Evolutionary conservation across 805 yeast genomes (phyloP).

Genomic region (Soucietia sequanensis): DNA sequence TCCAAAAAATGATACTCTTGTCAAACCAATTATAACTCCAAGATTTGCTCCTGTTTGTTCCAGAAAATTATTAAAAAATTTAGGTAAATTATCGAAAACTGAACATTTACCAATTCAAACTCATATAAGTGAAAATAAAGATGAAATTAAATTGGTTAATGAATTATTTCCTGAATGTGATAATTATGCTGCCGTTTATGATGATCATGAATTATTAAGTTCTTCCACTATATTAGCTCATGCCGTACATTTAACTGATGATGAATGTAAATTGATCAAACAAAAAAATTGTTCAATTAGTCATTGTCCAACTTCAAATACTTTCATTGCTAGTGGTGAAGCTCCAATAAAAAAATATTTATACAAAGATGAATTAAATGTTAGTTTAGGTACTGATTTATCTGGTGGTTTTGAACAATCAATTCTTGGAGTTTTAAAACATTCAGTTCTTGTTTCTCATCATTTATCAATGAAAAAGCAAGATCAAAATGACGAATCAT

Average conservation of each 20-base stretch:
- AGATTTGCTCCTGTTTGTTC: constrained; percentile 91
- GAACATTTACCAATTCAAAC: constrained; percentile 74
- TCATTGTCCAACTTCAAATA: constrained; percentile 92
- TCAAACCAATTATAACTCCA: constrained; percentile 84
- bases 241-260: constrained; percentile 70
- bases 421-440: constrained; percentile 33
- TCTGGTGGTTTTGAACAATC: constrained; percentile 44
- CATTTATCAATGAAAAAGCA: constrained; percentile 37
- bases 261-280: constrained; percentile 61
- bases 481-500: constrained; percentile 35
- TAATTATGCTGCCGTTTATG: constrained; percentile 76
- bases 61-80: constrained; percentile 53
- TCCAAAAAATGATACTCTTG: constrained; percentile 45
- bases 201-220: constrained; percentile 57
- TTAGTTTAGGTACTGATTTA: constrained; percentile 58
- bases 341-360: constrained; percentile 70
- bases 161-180: constrained; percentile 68
- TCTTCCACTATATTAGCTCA: constrained; percentile 82
- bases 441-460: constrained; percentile 38
- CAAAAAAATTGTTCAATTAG: constrained; percentile 66
- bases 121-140: constrained; percentile 79
- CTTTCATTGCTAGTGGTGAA: constrained; percentile 87
- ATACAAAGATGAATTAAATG: constrained; percentile 64
- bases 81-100: constrained; percentile 56
- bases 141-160: constrained; percentile 73